phyloP scores from a whole-genome alignment of 129 eudicot species.

The Chrysanthemum seticuspe region DNA sequence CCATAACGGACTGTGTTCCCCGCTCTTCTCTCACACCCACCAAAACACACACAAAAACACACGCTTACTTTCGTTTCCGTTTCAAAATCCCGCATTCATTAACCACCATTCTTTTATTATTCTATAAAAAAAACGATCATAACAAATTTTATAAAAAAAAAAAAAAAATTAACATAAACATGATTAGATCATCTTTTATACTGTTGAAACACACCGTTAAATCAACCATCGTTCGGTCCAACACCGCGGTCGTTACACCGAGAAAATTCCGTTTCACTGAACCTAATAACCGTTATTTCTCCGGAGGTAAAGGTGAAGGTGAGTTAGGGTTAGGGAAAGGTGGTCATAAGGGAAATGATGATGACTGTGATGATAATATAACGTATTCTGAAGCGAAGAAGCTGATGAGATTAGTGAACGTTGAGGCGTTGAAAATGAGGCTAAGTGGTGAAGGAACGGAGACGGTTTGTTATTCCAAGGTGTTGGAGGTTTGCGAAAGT shows the following conservation, averaged over 20 bases:
- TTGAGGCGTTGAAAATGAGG: constrained; percentile 71
- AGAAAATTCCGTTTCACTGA: background rate
- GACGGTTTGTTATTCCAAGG: constrained; percentile 59
- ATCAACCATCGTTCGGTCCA: background rate
- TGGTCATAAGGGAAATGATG: background rate
- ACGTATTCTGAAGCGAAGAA: constrained; percentile 70
- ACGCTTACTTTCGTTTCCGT: constrained; percentile 1
- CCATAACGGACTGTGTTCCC: constrained; percentile 22
- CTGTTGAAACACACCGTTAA: constrained; percentile 23
- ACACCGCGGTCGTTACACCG: background rate
- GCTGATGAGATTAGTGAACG: constrained; percentile 85
- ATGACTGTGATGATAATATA: constrained; percentile 16
- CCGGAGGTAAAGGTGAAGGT: constrained; percentile 17
- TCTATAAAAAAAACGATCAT: background rate
- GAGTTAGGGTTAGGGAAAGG: constrained; percentile 7
- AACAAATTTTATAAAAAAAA: background rate
- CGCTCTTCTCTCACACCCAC: constrained; percentile 29
- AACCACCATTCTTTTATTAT: background rate
- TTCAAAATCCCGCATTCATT: background rate
- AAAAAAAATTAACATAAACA: background rate
- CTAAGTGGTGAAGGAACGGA: constrained; percentile 60
- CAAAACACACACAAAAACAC: background rate
- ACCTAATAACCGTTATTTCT: constrained; percentile 11
- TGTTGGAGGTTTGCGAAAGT: constrained; percentile 56
- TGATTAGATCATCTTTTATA: constrained; percentile 46